Base-by-base conservation (phyloP, 1,284 basidiomycete species). In the Wallemia hederae region DNA sequence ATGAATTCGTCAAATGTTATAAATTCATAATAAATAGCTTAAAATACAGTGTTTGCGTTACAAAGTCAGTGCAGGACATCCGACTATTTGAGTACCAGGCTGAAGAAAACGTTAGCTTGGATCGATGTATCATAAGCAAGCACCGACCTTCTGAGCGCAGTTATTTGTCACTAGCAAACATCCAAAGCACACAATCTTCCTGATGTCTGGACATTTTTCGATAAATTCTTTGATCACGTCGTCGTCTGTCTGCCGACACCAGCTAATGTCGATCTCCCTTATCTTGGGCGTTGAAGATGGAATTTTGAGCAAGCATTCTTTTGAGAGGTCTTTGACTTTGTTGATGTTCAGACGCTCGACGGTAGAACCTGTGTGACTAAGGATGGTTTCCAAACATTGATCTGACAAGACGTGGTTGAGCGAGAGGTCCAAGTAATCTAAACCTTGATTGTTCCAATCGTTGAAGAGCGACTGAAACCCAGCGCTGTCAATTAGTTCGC, bases 241-340 rank as follows among this genome's bases (percentile, higher is more conserved):
- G 69, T 98, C 85, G 64, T 91, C 83, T 28, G 87, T 76, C 33
- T 79, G 76, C 55, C 92, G 73, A 64, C 90, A 91, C 77, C 87
- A 98, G 1, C 89, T 83, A 3, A 94, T 69, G 67, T 98, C 86
- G 31, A 97, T 67, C 66, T 73, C 75, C 63, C 70, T 72, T 65
- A 96, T 66, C 25, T 75, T 70, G 2, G 67, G 69, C 22, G 77
- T 78, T 0, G 66, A 65, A 33, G 70, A 69, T 0, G 75, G 77
- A 28, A 92, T 74, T 39, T 65, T 65, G 58, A 69, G 72, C 34
- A 94, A 70, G 1, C 77, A 75, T 11, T 78, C 77, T 29, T 77
- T 74, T 0, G 76, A 75, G 1, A 80, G 74, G 0, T 75, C 74
- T 66, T 77, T 81, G 83, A 80, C 85, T 34, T 79, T 82, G 62